These are phyloP conservation scores for Russula sp. DNA, from an alignment of 768 basidiomycete species.

Conservation along the genomic window DNA sequence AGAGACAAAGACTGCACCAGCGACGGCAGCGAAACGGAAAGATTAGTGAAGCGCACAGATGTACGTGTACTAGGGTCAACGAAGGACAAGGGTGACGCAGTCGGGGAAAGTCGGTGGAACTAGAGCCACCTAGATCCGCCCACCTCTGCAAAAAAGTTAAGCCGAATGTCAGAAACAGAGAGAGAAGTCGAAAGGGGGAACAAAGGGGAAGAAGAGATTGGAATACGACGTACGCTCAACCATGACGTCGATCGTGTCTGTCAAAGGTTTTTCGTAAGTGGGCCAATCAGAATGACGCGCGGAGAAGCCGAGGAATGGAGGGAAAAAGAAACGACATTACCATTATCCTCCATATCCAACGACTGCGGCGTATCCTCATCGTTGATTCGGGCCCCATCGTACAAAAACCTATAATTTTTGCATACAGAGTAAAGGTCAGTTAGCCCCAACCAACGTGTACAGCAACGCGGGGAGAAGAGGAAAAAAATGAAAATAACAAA, in stretches of 20 bases:
- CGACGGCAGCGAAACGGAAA: background rate
- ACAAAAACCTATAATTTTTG: constrained; percentile 81
- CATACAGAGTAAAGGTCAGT: background rate
- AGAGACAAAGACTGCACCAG: constrained; percentile 15
- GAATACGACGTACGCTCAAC: constrained; percentile 74
- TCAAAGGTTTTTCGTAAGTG: background rate
- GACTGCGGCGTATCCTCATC: constrained; percentile 85
- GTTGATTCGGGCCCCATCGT: constrained; percentile 81
- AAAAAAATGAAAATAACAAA: background rate
- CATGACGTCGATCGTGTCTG: constrained; percentile 95
- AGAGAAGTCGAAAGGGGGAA: constrained; percentile 12
- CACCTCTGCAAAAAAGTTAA: constrained; percentile 45
- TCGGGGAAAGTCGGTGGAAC: constrained; percentile 23
- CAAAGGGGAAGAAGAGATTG: constrained; percentile 12
- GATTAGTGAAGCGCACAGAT: constrained; percentile 20
- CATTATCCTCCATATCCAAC: constrained; percentile 88
- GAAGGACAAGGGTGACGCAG: constrained; percentile 7
- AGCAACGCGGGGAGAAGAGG: background rate
- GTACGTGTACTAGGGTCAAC: constrained; percentile 22
- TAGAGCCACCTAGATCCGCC: constrained; percentile 60
- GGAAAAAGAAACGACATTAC: constrained; percentile 41
- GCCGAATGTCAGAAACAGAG: constrained; percentile 7
- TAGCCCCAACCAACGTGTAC: background rate
- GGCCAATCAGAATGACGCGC: constrained; percentile 9
- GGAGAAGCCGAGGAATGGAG: too few species aligned